These are phyloP conservation scores for Prunus mume DNA, from an alignment of 306 rosid species.

Conservation along the genomic window DNA sequence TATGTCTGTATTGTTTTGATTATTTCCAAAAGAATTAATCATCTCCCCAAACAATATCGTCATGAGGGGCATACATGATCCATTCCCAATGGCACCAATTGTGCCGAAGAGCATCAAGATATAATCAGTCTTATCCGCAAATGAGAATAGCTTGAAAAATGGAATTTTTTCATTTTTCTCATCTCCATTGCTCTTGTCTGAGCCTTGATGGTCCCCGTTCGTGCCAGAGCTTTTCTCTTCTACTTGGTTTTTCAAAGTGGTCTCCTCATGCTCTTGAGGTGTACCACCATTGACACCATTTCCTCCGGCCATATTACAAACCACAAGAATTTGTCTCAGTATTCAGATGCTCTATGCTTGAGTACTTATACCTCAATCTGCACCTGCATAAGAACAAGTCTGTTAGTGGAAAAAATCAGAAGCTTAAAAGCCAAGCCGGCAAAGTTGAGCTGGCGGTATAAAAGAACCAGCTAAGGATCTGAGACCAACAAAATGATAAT, in stretches of 20 bases:
- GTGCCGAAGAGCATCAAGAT: constrained; percentile 59
- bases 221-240: constrained; percentile 22
- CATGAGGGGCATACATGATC: constrained; percentile 65
- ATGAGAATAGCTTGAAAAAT: constrained; percentile 63
- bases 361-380: not conserved
- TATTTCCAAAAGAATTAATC: constrained; percentile 57
- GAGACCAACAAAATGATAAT: not conserved
- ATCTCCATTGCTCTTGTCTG: constrained; percentile 29
- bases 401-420: constrained; percentile 1
- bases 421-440: constrained; percentile 12
- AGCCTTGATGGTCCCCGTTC: constrained; percentile 17
- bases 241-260: constrained; percentile 28
- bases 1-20: constrained; percentile 36
- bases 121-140: constrained; percentile 67
- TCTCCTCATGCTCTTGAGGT: constrained; percentile 22
- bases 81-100: constrained; percentile 76
- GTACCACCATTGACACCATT: constrained; percentile 22
- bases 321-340: constrained; percentile 9
- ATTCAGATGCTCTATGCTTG: not conserved
- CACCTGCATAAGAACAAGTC: constrained; percentile 23
- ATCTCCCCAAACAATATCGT: constrained; percentile 62
- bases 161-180: constrained; percentile 53
- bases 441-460: not conserved
- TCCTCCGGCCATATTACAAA: constrained; percentile 43
- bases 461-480: not conserved